Conservation (phyloP, 192 early-diverging fungal genomes). For the Piromyces finnis region DNA sequence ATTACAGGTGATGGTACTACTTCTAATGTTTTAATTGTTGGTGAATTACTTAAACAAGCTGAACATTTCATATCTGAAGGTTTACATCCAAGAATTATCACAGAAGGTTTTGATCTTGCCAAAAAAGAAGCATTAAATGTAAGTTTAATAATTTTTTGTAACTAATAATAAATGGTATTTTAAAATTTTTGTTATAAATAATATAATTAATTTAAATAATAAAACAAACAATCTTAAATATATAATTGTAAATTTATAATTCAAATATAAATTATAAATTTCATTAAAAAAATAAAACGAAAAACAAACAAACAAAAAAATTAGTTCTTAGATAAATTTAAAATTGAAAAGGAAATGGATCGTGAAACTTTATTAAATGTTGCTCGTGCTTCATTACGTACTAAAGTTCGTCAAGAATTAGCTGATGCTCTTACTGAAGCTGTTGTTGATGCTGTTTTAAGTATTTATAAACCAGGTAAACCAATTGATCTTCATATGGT, state of each 20-base stretch:
- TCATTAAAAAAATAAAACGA: too few species aligned
- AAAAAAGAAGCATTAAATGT: conserved; percentile 83
- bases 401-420: conserved; percentile 76
- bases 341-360: conserved; percentile 57
- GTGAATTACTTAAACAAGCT: conserved; percentile 92
- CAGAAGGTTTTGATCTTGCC: conserved; percentile 92
- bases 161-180: too few species aligned
- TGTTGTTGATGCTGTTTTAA: conserved; percentile 87
- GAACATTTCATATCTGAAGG: conserved; percentile 88
- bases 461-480: conserved; percentile 55
- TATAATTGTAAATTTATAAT: too few species aligned
- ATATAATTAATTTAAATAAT: too few species aligned
- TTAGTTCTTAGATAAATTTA: conserved; percentile 80
- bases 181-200: too few species aligned
- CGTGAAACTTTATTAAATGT: conserved; percentile 78
- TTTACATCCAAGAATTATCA: conserved; percentile 84
- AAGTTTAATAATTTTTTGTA: conserved; percentile 6
- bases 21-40: conserved; percentile 87
- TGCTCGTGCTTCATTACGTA: conserved; percentile 86
- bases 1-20: conserved; percentile 98
- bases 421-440: conserved; percentile 91
- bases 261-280: too few species aligned
- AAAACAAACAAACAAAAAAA: too few species aligned
- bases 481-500: conserved; percentile 99
- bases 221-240: too few species aligned